phyloP scores from a whole-genome alignment of 1,284 basidiomycete genomes.

The Trichosporon ovoides region DNA sequence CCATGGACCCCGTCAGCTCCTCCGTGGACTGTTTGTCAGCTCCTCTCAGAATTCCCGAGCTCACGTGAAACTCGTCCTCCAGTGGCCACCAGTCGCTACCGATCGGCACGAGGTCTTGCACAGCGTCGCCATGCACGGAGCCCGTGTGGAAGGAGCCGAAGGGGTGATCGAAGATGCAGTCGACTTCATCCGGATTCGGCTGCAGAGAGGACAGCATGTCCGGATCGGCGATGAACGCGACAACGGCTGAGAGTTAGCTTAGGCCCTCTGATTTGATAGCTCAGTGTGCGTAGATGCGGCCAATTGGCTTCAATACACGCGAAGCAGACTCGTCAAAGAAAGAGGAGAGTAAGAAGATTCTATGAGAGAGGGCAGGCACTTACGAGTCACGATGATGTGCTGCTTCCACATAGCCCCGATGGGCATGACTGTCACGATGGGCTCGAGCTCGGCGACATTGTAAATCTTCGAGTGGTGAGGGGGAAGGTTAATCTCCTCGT shows the following conservation, averaged over 20 bases:
- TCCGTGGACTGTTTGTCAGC: constrained; percentile 31
- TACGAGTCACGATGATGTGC: constrained; percentile 48
- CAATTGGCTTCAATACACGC: too few relatives aligned
- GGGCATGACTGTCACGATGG: constrained; percentile 71
- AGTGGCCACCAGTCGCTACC: constrained; percentile 74
- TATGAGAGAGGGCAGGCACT: constrained; percentile 13
- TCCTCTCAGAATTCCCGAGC: constrained; percentile 33
- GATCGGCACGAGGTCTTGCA: constrained; percentile 54
- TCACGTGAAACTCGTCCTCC: constrained; percentile 59
- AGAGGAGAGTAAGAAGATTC: too few relatives aligned
- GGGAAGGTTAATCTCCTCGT: constrained; percentile 72
- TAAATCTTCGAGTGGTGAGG: constrained; percentile 56
- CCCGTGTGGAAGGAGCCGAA: constrained; percentile 62
- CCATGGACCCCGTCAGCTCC: constrained; percentile 51
- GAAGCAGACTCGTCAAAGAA: not conserved
- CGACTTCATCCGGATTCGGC: constrained; percentile 64
- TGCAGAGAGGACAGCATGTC: constrained; percentile 55
- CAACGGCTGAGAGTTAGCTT: constrained; percentile 58
- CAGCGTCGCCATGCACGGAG: constrained; percentile 43
- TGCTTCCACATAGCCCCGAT: constrained; percentile 41
- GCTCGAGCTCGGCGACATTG: constrained; percentile 62
- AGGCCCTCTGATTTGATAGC: not conserved
- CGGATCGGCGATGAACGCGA: constrained; percentile 61
- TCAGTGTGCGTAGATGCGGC: too few relatives aligned
- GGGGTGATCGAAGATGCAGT: constrained; percentile 70